Percentiles rank a stretch among this genome's conserved stretches.
phyloP scores from a whole-genome alignment of 352 stramenopile species.

The Pelagophyceae sp. region DNA sequence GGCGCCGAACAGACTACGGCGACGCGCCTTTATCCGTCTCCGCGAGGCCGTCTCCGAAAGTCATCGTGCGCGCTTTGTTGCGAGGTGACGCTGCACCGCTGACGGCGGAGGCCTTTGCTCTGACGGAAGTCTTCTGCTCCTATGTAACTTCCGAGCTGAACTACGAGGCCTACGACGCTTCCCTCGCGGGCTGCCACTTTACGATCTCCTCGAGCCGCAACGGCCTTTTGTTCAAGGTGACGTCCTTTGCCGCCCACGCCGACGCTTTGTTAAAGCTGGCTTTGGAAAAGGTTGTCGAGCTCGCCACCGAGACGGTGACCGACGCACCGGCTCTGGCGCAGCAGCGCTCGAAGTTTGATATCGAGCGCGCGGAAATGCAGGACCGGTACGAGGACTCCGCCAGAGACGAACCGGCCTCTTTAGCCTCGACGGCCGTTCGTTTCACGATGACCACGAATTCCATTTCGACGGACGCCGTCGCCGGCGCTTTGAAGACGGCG shows the following conservation, averaged over 20 bases:
- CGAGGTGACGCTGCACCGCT: neutral
- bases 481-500: neutral
- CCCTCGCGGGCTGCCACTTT: neutral
- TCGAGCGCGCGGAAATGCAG: neutral
- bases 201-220: neutral
- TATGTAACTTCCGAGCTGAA: neutral
- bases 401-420: neutral
- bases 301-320: neutral
- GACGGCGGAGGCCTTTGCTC: neutral
- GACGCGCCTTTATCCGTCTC: neutral
- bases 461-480: neutral
- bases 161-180: constrained; percentile 12
- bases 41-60: neutral
- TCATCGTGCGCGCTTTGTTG: neutral
- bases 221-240: neutral
- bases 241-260: neutral
- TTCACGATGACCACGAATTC: neutral
- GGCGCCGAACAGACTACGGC: neutral
- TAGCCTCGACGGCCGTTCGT: neutral
- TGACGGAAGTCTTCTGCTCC: neutral
- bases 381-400: neutral
- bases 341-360: neutral
- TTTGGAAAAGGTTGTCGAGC: neutral
- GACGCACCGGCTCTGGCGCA: neutral
- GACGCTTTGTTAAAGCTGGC: neutral